phyloP scores from a whole-genome alignment of 495 filamentous ascomycete species.

The Thermochaetoides thermophila region DNA sequence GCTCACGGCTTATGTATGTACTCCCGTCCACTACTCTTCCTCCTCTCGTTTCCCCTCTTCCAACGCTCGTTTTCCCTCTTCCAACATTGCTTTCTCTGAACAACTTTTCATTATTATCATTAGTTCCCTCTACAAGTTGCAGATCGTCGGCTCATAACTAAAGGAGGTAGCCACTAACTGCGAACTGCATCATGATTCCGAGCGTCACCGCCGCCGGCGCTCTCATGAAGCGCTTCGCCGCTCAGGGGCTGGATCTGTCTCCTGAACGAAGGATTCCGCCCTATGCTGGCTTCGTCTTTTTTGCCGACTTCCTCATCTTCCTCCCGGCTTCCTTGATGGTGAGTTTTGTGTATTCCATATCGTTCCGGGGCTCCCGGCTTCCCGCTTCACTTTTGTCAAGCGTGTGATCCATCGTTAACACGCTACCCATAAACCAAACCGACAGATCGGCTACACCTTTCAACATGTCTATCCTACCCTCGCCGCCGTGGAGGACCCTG shows the following conservation, averaged over 20 bases:
- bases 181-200: slow-evolving; percentile 4
- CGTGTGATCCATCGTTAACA: too few relatives aligned
- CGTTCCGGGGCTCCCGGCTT: neutral
- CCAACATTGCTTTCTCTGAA: too few relatives aligned
- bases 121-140: neutral
- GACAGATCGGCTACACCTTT: slow-evolving; percentile 27
- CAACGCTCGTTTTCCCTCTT: too few relatives aligned
- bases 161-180: neutral
- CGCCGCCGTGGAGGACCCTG: slow-evolving; percentile 34
- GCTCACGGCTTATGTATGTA: too few relatives aligned
- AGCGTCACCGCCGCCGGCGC: slow-evolving; percentile 3
- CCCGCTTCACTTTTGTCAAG: too few relatives aligned
- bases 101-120: too few relatives aligned
- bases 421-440: neutral
- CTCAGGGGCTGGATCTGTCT: slow-evolving; percentile 1
- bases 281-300: too few relatives aligned
- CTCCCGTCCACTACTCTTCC: too few relatives aligned
- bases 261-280: slow-evolving; percentile 2
- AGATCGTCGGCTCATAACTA: neutral
- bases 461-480: slow-evolving; percentile 26
- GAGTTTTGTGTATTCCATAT: slow-evolving; percentile 4
- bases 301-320: slow-evolving; percentile 24
- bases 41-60: too few relatives aligned
- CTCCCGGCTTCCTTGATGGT: slow-evolving; percentile 24
- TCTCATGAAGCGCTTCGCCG: slow-evolving; percentile 5